A percentile compares a stretch with the other conserved stretches of the same genome.
Evolutionary conservation across 2,329 filamentous ascomycete genomes (phyloP).

Genomic region (Trichophyton benhamiae): DNA sequence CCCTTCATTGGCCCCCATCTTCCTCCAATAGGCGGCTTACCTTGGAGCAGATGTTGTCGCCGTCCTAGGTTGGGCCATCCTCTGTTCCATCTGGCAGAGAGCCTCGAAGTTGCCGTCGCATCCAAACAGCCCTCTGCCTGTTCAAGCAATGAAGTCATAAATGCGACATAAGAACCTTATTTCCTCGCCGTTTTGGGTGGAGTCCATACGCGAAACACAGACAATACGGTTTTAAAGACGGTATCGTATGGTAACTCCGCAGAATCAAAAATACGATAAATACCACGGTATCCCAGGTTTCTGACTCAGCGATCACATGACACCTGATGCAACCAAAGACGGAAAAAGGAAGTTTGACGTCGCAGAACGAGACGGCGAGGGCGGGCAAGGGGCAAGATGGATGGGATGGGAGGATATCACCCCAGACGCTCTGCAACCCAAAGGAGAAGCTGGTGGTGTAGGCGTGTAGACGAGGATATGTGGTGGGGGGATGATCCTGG

Average conservation of each 20-base stretch:
- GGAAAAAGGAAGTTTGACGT: neutral
- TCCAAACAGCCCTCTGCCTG: too few species aligned
- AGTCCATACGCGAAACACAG: neutral
- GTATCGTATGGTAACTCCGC: neutral
- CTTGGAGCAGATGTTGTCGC: neutral
- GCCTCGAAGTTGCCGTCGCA: neutral
- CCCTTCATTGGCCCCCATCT: neutral
- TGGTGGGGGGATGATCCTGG: neutral
- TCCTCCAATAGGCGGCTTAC: neutral
- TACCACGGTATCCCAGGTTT: neutral
- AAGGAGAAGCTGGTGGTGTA: neutral
- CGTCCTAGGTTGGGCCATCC: neutral
- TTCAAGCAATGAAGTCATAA: neutral
- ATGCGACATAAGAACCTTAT: neutral
- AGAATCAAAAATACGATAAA: neutral
- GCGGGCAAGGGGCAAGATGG: neutral
- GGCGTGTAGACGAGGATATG: neutral
- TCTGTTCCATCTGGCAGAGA: neutral
- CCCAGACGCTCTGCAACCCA: neutral
- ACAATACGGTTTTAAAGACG: neutral
- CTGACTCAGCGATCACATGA: neutral
- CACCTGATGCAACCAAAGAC: neutral
- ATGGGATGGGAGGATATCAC: neutral
- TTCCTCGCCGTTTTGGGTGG: neutral
- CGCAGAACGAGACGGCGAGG: neutral